Evolutionary conservation across 345 rosid species (phyloP).

Genomic region (Sisymbrium irio): DNA sequence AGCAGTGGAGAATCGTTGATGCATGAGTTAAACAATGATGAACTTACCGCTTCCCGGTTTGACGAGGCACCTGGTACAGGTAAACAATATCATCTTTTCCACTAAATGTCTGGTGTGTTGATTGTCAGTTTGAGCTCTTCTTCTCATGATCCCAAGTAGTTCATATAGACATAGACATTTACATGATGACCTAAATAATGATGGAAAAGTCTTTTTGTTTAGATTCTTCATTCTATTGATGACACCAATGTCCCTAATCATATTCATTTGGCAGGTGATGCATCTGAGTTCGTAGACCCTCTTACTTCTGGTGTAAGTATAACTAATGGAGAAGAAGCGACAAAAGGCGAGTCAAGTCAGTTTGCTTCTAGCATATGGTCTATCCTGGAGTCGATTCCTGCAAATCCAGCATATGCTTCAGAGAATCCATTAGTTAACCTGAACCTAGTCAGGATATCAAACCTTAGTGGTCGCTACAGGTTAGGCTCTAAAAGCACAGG

Average conservation of each 20-base stretch:
- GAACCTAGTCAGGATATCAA: slow-evolving; percentile 67
- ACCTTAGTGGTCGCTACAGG: slow-evolving; percentile 57
- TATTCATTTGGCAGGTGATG: slow-evolving; percentile 7
- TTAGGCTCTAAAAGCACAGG: slow-evolving; percentile 31
- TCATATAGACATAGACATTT: no score
- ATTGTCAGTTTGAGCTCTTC: neutral
- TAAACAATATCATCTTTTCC: neutral
- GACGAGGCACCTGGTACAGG: slow-evolving; percentile 4
- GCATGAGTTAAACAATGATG: slow-evolving; percentile 39
- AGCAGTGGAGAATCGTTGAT: slow-evolving; percentile 39
- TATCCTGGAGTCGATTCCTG: slow-evolving; percentile 80
- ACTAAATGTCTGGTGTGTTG: no score
- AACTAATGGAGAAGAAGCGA: neutral
- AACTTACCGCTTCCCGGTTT: neutral
- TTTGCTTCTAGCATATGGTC: slow-evolving; percentile 64
- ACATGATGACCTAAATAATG: neutral
- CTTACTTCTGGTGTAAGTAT: neutral
- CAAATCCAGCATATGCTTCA: slow-evolving; percentile 80
- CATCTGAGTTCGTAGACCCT: slow-evolving; percentile 17
- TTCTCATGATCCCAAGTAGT: neutral
- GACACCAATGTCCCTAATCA: neutral
- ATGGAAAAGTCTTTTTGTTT: neutral
- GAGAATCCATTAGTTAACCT: slow-evolving; percentile 58
- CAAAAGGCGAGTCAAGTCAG: slow-evolving; percentile 38
- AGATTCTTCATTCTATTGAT: neutral